These are phyloP conservation scores for Ustilago nuda DNA, from an alignment of 1,284 basidiomycete species.

Conservation along the genomic window DNA sequence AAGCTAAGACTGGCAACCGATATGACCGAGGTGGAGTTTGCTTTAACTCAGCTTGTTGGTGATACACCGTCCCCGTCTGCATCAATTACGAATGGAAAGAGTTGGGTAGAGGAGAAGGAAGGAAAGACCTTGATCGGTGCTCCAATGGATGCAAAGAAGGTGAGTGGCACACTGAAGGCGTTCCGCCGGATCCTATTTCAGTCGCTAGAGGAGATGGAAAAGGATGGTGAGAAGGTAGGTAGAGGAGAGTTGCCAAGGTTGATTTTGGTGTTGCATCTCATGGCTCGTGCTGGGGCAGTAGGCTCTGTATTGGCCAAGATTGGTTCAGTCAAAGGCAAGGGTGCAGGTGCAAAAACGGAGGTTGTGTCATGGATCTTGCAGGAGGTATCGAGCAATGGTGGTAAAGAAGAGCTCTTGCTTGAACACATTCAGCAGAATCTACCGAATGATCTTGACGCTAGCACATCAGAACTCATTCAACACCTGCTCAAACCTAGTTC, in stretches of 20 bases:
- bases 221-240: background rate
- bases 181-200: conserved; percentile 27
- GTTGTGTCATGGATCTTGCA: conserved; percentile 5
- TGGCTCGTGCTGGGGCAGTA: conserved; percentile 9
- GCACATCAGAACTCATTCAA: background rate
- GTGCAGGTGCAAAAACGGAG: conserved; percentile 1
- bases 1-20: conserved; percentile 92
- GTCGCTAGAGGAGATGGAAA: conserved; percentile 14
- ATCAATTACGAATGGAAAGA: background rate
- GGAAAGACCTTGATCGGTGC: background rate
- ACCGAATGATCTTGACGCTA: background rate
- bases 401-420: background rate
- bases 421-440: background rate
- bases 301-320: conserved; percentile 10
- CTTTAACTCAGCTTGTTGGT: conserved; percentile 68
- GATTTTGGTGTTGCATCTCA: conserved; percentile 17
- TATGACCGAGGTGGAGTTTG: conserved; percentile 95
- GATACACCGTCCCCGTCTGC: background rate
- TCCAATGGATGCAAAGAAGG: background rate
- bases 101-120: background rate
- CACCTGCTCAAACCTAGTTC: background rate
- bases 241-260: background rate
- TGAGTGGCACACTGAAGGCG: conserved; percentile 7
- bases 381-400: background rate
- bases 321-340: background rate